Conservation (phyloP, 2,329 filamentous ascomycete species). For the Talaromyces sp. region DNA sequence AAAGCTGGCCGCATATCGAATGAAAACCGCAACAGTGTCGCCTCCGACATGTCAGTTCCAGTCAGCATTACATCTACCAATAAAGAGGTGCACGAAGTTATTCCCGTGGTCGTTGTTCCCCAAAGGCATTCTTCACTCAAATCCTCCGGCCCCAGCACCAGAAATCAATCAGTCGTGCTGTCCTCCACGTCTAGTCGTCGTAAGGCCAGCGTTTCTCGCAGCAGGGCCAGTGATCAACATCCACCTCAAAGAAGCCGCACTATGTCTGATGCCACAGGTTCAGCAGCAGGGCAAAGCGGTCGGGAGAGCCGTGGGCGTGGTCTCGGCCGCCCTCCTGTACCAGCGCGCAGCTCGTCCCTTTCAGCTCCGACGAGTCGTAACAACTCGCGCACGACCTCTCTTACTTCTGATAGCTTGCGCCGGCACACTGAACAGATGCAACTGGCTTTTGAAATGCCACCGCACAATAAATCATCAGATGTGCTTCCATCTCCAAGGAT, state of each 20-base stretch:
- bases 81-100: constrained; percentile 32
- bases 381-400: constrained; percentile 44
- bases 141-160: constrained; percentile 37
- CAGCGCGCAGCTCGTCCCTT: constrained; percentile 43
- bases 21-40: constrained; percentile 43
- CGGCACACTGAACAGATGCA: constrained; percentile 33
- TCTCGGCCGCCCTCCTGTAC: constrained; percentile 33
- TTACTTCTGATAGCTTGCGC: constrained; percentile 43
- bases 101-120: constrained; percentile 49
- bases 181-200: constrained; percentile 39
- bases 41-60: constrained; percentile 38
- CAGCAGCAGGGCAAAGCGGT: constrained; percentile 18
- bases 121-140: constrained; percentile 46
- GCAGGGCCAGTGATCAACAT: constrained; percentile 9
- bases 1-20: constrained; percentile 51
- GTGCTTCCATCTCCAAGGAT: constrained; percentile 25
- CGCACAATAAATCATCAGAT: constrained; percentile 22
- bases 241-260: constrained; percentile 33
- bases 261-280: constrained; percentile 40
- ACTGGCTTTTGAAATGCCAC: constrained; percentile 22
- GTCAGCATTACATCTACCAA: constrained; percentile 28
- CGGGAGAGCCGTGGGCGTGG: constrained; percentile 29
- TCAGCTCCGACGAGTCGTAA: constrained; percentile 47
- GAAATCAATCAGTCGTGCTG: constrained; percentile 36
- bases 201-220: constrained; percentile 33